Percentiles rank a stretch among this genome's conserved stretches.
phyloP scores from a whole-genome alignment of 306 rosid genomes.

The Ziziphus jujuba region DNA sequence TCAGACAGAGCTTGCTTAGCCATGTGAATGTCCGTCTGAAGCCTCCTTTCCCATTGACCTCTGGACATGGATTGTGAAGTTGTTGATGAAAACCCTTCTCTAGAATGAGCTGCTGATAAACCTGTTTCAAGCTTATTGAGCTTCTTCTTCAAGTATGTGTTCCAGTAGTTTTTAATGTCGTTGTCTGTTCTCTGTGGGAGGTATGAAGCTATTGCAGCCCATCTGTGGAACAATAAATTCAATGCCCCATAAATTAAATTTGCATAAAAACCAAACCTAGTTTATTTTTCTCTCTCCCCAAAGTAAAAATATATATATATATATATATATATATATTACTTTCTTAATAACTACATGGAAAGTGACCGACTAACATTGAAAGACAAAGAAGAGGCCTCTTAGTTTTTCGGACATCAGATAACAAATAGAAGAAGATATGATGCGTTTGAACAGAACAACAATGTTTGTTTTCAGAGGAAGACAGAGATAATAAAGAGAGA shows the following conservation, averaged over 20 bases:
- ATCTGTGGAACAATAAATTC: constrained; percentile 52
- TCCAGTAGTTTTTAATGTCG: constrained; percentile 95
- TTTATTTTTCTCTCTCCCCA: too few species aligned
- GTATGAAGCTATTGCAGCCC: constrained; percentile 99
- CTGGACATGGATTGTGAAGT: constrained; percentile 50
- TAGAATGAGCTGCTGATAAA: constrained; percentile 18
- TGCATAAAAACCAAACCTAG: constrained; percentile 1
- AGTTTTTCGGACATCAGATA: too few species aligned
- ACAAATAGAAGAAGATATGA: too few species aligned
- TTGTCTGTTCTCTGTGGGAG: constrained; percentile 97
- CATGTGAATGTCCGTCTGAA: constrained; percentile 77
- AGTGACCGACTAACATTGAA: background rate
- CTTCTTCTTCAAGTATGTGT: constrained; percentile 86
- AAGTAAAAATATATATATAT: background rate
- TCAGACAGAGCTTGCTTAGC: constrained; percentile 80
- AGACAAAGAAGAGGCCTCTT: too few species aligned
- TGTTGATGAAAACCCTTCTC: constrained; percentile 28
- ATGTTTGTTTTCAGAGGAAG: background rate
- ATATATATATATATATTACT: too few species aligned
- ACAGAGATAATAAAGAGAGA: too few species aligned
- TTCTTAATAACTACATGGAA: background rate
- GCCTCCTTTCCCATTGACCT: constrained; percentile 98
- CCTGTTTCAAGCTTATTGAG: constrained; percentile 52
- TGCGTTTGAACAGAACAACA: background rate
- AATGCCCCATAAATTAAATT: constrained; percentile 22